Conservation (phyloP, 2,329 filamentous ascomycete genomes). For the Cercospora sp. region DNA sequence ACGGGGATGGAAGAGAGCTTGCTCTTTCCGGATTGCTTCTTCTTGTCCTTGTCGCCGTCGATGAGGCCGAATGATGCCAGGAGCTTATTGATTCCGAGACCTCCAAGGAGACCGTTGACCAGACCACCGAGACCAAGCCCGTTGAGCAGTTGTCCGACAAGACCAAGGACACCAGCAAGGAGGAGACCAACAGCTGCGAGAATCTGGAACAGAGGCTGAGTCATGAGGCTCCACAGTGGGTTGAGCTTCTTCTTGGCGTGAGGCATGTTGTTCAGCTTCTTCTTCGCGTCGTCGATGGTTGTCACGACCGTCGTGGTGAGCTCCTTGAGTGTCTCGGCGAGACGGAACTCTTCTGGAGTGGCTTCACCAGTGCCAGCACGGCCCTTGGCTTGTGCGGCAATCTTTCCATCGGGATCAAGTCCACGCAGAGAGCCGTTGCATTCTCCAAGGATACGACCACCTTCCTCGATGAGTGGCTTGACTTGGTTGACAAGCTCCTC, state of each 20-base stretch:
- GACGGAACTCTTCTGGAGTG: slow-evolving; percentile 77
- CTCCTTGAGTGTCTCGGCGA: slow-evolving; percentile 84
- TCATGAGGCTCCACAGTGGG: slow-evolving; percentile 79
- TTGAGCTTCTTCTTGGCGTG: slow-evolving; percentile 94
- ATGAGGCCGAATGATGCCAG: slow-evolving; percentile 70
- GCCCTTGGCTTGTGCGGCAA: slow-evolving; percentile 81
- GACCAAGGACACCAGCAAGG: slow-evolving; percentile 76
- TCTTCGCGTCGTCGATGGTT: slow-evolving; percentile 84
- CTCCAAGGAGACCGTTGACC: slow-evolving; percentile 75
- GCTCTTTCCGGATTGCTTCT: slow-evolving; percentile 34
- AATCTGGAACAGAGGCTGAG: slow-evolving; percentile 89
- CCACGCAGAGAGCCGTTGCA: slow-evolving; percentile 84
- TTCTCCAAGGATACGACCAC: slow-evolving; percentile 76
- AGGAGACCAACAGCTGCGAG: slow-evolving; percentile 83
- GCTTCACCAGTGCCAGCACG: slow-evolving; percentile 73
- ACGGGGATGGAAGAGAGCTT: slow-evolving; percentile 44
- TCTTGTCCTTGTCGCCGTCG: slow-evolving; percentile 52
- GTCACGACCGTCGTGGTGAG: slow-evolving; percentile 77
- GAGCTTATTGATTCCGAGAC: slow-evolving; percentile 72
- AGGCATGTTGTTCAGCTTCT: slow-evolving; percentile 86
- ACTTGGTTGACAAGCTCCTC: slow-evolving; percentile 84
- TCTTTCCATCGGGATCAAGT: slow-evolving; percentile 84
- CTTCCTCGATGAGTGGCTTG: slow-evolving; percentile 85
- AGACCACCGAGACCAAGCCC: slow-evolving; percentile 80
- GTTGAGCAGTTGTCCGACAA: slow-evolving; percentile 78